Evolutionary conservation across 345 rosid species (phyloP).

Genomic region (Camelina neglecta): DNA sequence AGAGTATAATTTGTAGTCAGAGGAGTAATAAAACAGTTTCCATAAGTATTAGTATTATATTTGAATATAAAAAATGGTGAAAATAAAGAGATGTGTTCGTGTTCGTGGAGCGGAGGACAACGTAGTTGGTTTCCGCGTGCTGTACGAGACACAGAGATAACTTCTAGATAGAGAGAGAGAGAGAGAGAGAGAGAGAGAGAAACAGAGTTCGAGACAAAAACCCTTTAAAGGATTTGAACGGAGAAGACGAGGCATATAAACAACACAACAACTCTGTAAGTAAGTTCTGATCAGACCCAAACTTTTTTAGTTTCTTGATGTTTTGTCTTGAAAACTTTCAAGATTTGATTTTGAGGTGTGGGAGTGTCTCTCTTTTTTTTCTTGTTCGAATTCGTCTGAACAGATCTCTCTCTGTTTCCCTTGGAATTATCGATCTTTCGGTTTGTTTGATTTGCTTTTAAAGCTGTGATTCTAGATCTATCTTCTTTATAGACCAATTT

Average conservation of each 20-base stretch:
- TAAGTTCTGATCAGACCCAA: constrained; percentile 16
- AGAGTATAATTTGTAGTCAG: constrained; percentile 23
- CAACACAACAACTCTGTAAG: constrained; percentile 16
- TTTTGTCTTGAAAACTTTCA: background rate
- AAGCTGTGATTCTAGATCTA: constrained; percentile 27
- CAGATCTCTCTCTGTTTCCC: constrained; percentile 33
- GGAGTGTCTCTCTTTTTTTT: background rate
- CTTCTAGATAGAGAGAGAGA: constrained; percentile 27
- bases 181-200: constrained; percentile 40
- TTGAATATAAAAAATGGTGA: constrained; percentile 7
- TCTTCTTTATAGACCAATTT: background rate
- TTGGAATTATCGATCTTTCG: background rate
- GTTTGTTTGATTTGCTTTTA: background rate
- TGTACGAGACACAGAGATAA: constrained; percentile 11
- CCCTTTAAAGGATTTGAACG: constrained; percentile 24
- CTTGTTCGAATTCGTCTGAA: background rate
- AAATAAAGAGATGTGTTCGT: constrained; percentile 33
- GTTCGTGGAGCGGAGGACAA: constrained; percentile 40
- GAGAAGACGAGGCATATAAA: constrained; percentile 33
- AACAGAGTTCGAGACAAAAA: background rate
- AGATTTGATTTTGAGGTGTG: constrained; percentile 13
- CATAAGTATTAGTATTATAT: background rate
- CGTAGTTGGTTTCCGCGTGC: constrained; percentile 45
- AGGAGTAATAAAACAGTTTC: constrained; percentile 25
- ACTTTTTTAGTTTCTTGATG: background rate